Percentiles rank a stretch among this genome's conserved stretches.
Conservation (phyloP, 1,284 basidiomycete species). For the Vanrija humicola region DNA sequence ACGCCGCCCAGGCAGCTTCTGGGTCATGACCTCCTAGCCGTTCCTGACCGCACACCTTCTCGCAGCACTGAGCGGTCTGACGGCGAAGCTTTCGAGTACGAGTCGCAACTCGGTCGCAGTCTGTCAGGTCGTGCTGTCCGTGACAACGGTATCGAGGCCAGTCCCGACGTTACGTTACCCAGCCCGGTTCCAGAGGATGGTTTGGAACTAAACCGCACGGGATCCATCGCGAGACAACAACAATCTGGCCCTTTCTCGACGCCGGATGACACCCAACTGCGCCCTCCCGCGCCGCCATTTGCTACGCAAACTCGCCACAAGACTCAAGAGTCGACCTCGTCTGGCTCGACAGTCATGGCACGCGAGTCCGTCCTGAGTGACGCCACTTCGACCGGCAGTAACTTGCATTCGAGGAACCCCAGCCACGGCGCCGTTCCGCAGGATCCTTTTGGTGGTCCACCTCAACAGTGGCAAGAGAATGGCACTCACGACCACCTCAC, state of each 20-base stretch:
- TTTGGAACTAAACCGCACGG: background rate
- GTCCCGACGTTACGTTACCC: constrained; percentile 4
- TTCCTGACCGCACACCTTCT: constrained; percentile 32
- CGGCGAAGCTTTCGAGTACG: constrained; percentile 44
- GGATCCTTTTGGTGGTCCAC: no score
- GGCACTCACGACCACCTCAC: no score
- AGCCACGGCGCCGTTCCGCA: no score
- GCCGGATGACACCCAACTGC: background rate
- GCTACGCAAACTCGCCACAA: constrained; percentile 24
- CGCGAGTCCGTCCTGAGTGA: constrained; percentile 12
- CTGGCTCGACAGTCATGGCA: constrained; percentile 22
- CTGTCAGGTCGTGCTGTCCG: constrained; percentile 40
- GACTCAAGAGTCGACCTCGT: constrained; percentile 30
- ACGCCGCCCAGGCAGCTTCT: background rate
- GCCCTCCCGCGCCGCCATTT: constrained; percentile 14
- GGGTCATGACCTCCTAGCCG: background rate
- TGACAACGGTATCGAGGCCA: constrained; percentile 11
- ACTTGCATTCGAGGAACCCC: no score
- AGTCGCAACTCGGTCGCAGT: constrained; percentile 37
- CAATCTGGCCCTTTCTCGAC: background rate
- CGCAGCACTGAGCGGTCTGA: constrained; percentile 35
- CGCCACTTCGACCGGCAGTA: no score
- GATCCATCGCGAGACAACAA: constrained; percentile 1
- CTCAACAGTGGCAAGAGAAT: no score
- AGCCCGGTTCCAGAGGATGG: constrained; percentile 6